Evolutionary conservation across 768 basidiomycete genomes (phyloP).

Genomic region (Leccinum variicolor): DNA sequence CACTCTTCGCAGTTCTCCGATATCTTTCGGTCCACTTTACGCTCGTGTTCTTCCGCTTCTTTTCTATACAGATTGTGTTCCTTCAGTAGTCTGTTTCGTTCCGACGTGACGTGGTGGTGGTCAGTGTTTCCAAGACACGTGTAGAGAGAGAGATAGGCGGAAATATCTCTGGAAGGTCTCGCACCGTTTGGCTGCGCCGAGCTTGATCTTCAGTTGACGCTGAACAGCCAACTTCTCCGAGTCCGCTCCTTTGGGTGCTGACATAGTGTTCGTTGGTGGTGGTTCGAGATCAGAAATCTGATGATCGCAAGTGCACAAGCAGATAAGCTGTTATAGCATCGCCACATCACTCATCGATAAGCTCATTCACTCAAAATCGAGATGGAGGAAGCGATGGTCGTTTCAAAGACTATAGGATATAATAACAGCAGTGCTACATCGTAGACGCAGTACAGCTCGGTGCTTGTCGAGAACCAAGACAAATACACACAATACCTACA

Average conservation of each 20-base stretch:
- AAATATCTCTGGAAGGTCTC: slow-evolving; percentile 12
- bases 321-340: neutral
- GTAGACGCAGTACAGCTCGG: slow-evolving; percentile 27
- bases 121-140: slow-evolving; percentile 2
- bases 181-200: slow-evolving; percentile 64
- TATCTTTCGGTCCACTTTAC: slow-evolving; percentile 59
- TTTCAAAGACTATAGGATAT: slow-evolving; percentile 27
- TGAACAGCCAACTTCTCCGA: slow-evolving; percentile 37
- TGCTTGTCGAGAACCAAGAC: slow-evolving; percentile 28
- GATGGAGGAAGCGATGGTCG: slow-evolving; percentile 15
- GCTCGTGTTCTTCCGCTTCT: slow-evolving; percentile 58
- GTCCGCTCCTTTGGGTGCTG: slow-evolving; percentile 6
- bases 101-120: slow-evolving; percentile 10
- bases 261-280: slow-evolving; percentile 16
- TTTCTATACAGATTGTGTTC: slow-evolving; percentile 64
- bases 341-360: slow-evolving; percentile 5
- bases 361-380: neutral
- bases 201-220: slow-evolving; percentile 76
- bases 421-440: slow-evolving; percentile 30
- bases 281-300: slow-evolving; percentile 5
- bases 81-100: slow-evolving; percentile 52
- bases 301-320: neutral
- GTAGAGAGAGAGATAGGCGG: slow-evolving; percentile 10
- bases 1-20: slow-evolving; percentile 65
- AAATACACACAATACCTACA: slow-evolving; percentile 34